phyloP scores from a whole-genome alignment of 2,329 filamentous ascomycete genomes.

The Talaromyces piceae region DNA sequence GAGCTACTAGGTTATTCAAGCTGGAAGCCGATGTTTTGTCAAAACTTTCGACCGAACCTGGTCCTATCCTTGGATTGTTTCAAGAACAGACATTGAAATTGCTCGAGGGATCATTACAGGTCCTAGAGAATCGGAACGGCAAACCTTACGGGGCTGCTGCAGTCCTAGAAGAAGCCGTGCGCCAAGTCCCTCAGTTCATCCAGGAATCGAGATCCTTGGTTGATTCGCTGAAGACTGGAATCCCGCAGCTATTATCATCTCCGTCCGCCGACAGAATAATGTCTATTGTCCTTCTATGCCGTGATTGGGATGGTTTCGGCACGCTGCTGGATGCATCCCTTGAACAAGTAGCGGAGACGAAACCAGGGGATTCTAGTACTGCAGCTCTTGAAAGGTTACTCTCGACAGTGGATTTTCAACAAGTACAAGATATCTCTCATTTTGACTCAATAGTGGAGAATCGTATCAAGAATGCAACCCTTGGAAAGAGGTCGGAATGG shows the following conservation, averaged over 20 bases:
- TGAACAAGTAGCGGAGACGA: slow-evolving; percentile 25
- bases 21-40: slow-evolving; percentile 40
- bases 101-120: slow-evolving; percentile 42
- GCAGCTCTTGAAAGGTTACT: slow-evolving; percentile 33
- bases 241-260: slow-evolving; percentile 56
- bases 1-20: slow-evolving; percentile 61
- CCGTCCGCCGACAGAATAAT: slow-evolving; percentile 62
- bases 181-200: slow-evolving; percentile 36
- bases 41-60: slow-evolving; percentile 18
- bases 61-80: slow-evolving; percentile 24
- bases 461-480: slow-evolving; percentile 28
- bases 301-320: slow-evolving; percentile 36
- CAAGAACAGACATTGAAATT: slow-evolving; percentile 32
- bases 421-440: slow-evolving; percentile 27
- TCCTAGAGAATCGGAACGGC: slow-evolving; percentile 50
- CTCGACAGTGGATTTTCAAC: slow-evolving; percentile 29
- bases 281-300: slow-evolving; percentile 54
- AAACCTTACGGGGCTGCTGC: slow-evolving; percentile 61
- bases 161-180: slow-evolving; percentile 48
- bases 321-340: slow-evolving; percentile 32
- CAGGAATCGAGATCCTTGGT: slow-evolving; percentile 37
- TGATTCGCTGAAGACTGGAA: slow-evolving; percentile 48
- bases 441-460: slow-evolving; percentile 29
- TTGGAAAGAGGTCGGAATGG: slow-evolving; percentile 31
- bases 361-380: slow-evolving; percentile 24